Percentiles rank a stretch among this genome's conserved stretches.
Evolutionary conservation across 2,329 filamentous ascomycete genomes (phyloP).

Genomic region (Diaporthe capsici): DNA sequence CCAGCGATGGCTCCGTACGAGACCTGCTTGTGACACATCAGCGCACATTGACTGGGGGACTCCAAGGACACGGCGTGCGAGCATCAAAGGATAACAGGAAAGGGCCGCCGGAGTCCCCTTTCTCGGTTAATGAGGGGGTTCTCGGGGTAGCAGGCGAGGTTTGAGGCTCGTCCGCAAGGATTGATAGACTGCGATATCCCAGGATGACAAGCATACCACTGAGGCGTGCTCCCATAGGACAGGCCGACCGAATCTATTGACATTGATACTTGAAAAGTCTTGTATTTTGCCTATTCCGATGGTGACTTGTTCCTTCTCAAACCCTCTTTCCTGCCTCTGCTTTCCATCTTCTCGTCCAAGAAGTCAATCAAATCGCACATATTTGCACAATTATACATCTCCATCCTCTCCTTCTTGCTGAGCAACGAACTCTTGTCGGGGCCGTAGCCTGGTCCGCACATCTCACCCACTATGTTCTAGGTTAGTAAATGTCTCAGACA

Average conservation of each 20-base stretch:
- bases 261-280: background rate
- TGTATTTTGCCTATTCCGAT: background rate
- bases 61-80: background rate
- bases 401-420: conserved; percentile 67
- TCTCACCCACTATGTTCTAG: conserved; percentile 65
- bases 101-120: conserved; percentile 12
- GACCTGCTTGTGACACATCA: background rate
- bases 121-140: conserved; percentile 12
- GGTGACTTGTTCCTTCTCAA: conserved; percentile 42
- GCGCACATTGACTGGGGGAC: background rate
- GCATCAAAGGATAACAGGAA: background rate
- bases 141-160: conserved; percentile 24
- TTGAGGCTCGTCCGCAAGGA: conserved; percentile 16
- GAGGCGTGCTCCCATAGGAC: conserved; percentile 9
- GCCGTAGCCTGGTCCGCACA: conserved; percentile 72
- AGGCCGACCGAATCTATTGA: background rate
- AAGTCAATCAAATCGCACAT: conserved; percentile 74
- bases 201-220: conserved; percentile 33
- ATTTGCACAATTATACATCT: conserved; percentile 63
- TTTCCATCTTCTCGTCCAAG: conserved; percentile 65
- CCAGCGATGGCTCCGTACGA: background rate
- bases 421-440: conserved; percentile 66
- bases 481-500: background rate
- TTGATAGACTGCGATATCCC: conserved; percentile 43
- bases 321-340: conserved; percentile 42